Base-by-base conservation (phyloP, 345 rosid genomes). In the Salix purpurea region DNA sequence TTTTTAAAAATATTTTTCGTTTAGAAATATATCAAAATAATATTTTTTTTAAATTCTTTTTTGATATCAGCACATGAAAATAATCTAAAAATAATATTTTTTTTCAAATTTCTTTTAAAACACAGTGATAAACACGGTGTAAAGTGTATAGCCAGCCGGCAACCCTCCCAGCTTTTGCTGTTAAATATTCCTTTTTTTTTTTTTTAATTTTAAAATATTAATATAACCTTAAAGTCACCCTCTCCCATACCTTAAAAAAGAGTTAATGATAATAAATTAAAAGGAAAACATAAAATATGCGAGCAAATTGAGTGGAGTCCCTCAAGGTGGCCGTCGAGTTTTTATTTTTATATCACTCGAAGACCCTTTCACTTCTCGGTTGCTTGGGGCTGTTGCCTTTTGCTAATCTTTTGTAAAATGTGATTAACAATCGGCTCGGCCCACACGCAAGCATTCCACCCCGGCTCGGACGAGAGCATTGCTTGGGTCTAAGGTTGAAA, bases 41-140 rank as follows among this genome's bases (percentile, higher is more conserved):
- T 30, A 0, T 30, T 0, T 4, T 34, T 32, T 32, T 32, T 32
- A 32, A 4, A 34, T 4, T 34, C 0, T 4, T 34, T 34, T 34
- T 34, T 4, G 1, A 34, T 0, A 34, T 34, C 1, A 4, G 4
- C 6, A 4, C 36, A 4, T 34, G 6, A 34, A 34, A 34, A 34
- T 4, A 34, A 34, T 34, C 0, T 4, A 34, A 4, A 34, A 34
- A 34, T 0, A 34, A 2, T 30, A 30, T 30, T 30, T 30, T 30
- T 30, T 30, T 30, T 30, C 4, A 30, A 30, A 0, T 30, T 30
- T 2, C 0, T 34, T 34, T 34, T 34, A 34, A 34, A 34, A 34
- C 6, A 0, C 1, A 4, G 6, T 34, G 6, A 0, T 34, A 4
- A 4, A 4, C 6, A 34, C 36, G 4, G 0, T 0, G 0, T 34